phyloP scores from a whole-genome alignment of 1,284 basidiomycete genomes.

The Tilletia setariae region DNA sequence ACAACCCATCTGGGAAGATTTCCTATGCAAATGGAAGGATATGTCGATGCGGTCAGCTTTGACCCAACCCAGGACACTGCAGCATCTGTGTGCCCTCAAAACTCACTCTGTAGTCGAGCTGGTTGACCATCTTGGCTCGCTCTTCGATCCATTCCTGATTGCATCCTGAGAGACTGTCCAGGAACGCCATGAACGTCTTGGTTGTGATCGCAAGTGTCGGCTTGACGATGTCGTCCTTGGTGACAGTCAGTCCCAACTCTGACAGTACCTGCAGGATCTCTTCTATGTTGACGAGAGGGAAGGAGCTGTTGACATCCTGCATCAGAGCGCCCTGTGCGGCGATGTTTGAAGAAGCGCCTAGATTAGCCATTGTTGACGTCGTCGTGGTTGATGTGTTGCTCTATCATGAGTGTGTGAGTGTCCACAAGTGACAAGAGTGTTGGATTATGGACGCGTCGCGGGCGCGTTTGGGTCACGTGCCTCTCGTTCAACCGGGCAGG shows the following conservation, averaged over 20 bases:
- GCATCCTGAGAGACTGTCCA: conserved; percentile 41
- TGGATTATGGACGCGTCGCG: not conserved
- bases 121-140: conserved; percentile 27
- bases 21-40: conserved; percentile 15
- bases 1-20: conserved; percentile 41
- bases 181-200: conserved; percentile 42
- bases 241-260: conserved; percentile 39
- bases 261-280: conserved; percentile 42
- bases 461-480: not conserved
- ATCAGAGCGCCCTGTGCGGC: not conserved
- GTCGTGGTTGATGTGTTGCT: not conserved
- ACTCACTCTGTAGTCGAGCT: conserved; percentile 35
- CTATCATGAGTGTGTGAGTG: no score
- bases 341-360: no score
- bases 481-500: not conserved
- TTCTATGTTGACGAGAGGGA: conserved; percentile 41
- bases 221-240: conserved; percentile 41
- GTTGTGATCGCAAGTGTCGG: conserved; percentile 39
- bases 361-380: not conserved
- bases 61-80: not conserved
- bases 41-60: not conserved
- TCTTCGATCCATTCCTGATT: conserved; percentile 42
- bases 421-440: no score
- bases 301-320: conserved; percentile 24
- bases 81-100: not conserved